Conservation (phyloP, 345 rosid species). For the Hibiscus tridactylites region DNA sequence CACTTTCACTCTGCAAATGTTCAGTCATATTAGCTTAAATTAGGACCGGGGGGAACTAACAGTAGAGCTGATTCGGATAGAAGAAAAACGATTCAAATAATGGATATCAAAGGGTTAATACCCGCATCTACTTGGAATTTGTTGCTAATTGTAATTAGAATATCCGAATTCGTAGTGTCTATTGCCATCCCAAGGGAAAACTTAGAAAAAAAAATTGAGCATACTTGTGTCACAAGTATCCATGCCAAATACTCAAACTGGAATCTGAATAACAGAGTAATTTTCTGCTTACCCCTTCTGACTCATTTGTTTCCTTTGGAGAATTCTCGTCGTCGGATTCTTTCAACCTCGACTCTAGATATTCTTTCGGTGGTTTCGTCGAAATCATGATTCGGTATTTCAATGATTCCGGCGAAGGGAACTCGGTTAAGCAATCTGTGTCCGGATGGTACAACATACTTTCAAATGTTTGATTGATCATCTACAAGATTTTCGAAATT, state of each 20-base stretch:
- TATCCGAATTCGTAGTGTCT: neutral
- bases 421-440: constrained; percentile 50
- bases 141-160: no score
- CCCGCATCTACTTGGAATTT: no score
- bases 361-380: constrained; percentile 91
- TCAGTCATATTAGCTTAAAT: neutral
- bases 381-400: constrained; percentile 70
- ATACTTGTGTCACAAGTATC: no score
- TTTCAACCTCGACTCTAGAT: constrained; percentile 38
- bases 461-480: constrained; percentile 69
- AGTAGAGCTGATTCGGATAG: no score
- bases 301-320: neutral
- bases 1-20: constrained; percentile 6
- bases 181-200: no score
- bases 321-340: constrained; percentile 36
- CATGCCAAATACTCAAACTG: neutral
- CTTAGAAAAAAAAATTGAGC: no score
- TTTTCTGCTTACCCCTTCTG: constrained; percentile 26
- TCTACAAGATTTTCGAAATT: constrained; percentile 20
- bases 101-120: no score
- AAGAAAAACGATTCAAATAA: no score
- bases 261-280: neutral
- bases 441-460: constrained; percentile 55
- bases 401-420: constrained; percentile 80
- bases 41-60: neutral